phyloP scores from a whole-genome alignment of 2,329 filamentous ascomycete genomes.

The Fusarium lateritium region DNA sequence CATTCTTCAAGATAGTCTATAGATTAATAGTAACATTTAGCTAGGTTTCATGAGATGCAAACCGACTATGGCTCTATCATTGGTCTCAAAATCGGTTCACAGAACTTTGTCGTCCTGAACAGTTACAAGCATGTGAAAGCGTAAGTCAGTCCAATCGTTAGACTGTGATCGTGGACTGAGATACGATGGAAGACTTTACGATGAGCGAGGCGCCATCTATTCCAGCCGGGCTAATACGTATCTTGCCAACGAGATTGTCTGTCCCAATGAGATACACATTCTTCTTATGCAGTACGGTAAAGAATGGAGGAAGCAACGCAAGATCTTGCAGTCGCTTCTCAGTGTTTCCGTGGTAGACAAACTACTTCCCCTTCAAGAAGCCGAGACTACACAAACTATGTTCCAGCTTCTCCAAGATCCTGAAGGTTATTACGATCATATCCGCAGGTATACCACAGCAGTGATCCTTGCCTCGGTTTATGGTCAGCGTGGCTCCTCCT shows the following conservation, averaged over 20 bases:
- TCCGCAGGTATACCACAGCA: constrained; percentile 46
- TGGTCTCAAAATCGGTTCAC: constrained; percentile 50
- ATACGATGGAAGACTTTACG: constrained; percentile 56
- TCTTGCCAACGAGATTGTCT: constrained; percentile 51
- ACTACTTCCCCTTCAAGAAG: constrained; percentile 37
- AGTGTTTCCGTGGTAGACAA: constrained; percentile 39
- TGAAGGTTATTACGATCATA: constrained; percentile 25
- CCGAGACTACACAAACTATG: constrained; percentile 40
- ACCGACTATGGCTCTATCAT: constrained; percentile 54
- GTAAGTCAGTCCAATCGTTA: not conserved
- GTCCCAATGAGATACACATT: constrained; percentile 43
- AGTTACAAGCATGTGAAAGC: constrained; percentile 11
- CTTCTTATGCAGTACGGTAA: constrained; percentile 45
- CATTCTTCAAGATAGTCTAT: not conserved
- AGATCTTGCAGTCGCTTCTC: constrained; percentile 43
- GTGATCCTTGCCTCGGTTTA: constrained; percentile 47
- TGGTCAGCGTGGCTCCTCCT: constrained; percentile 30
- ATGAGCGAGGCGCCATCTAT: constrained; percentile 56
- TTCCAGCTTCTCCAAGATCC: constrained; percentile 36
- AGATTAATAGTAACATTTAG: not conserved
- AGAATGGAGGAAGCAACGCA: constrained; percentile 41
- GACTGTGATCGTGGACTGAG: constrained; percentile 3
- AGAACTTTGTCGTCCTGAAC: constrained; percentile 54
- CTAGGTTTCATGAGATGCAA: constrained; percentile 15
- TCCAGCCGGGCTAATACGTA: constrained; percentile 55